Base-by-base conservation (phyloP, 148 eudicot species). In the Cornus controversa region DNA sequence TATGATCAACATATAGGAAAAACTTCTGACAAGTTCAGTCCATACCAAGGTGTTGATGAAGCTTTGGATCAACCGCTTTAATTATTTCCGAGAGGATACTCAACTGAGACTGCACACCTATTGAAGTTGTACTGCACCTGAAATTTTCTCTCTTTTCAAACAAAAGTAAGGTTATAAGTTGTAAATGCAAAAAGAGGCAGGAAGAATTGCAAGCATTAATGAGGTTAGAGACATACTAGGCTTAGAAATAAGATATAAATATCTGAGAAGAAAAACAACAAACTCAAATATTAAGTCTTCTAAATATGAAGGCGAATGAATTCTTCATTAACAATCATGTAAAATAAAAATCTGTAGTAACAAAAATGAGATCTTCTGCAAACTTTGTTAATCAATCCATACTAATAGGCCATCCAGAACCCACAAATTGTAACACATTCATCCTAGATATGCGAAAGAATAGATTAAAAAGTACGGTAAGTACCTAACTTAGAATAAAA, bases 11-110 rank as follows among this genome's bases (percentile, higher is more conserved):
- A 62, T 16, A n/a, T 1, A 23, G 45, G 34, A 27, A 53, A 37
- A 60, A 71, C 8, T 45, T 72, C 13, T 24, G 34, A 69, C 58
- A 42, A 42, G 72, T 60, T 40, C 37, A 76, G 69, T 26, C 58
- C 91, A 80, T 95, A 95, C 98, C 98, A 72, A 95, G 91, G 81
- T 89, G 98, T 74, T 86, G 86, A 84, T 95, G 98, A 76, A 95
- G 96, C 84, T 91, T 95, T n/a, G 98, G 98, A 85, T 95, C 96
- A 73, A 95, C 79, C 73, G 86, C 87, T 86, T 89, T 91, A 75
- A 93, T 87, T 79, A 95, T 88, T 74, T 86, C 86, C 73, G 96
- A 87, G 78, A 95, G 97, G 69, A 89, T 85, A 78, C 86, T 78
- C 80, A 95, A 87, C 75, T 93, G 97, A 78, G 97, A 84, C 81